Evolutionary conservation across 176 grass and related monocot species (phyloP).

Genomic region (Phoenix roebelenii): DNA sequence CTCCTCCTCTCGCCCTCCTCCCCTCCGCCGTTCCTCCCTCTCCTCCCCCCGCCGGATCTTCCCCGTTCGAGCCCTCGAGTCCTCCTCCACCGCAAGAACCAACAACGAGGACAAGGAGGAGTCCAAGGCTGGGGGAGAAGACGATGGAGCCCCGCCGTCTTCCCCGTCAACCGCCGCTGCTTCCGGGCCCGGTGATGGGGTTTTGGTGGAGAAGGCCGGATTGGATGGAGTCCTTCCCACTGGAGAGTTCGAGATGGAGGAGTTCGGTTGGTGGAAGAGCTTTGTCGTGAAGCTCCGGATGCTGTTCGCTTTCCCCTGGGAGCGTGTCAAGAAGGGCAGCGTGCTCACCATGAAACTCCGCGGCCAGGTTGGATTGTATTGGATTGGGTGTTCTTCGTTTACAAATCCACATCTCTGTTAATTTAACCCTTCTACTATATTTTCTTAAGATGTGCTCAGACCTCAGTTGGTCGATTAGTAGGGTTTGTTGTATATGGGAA

Average conservation of each 20-base stretch:
- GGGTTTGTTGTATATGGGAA: too few species aligned
- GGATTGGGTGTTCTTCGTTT: too few species aligned
- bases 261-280: constrained; percentile 36
- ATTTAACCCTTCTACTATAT: too few species aligned
- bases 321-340: constrained; percentile 67
- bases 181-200: constrained; percentile 13
- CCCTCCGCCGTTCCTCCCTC: neutral
- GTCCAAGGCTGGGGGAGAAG: neutral
- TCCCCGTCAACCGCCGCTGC: constrained; percentile 9
- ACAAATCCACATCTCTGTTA: too few species aligned
- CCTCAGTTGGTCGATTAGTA: too few species aligned
- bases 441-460: too few species aligned
- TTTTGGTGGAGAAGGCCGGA: constrained; percentile 23
- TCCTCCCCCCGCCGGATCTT: neutral
- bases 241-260: constrained; percentile 73
- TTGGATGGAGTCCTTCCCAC: constrained; percentile 29
- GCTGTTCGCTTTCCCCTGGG: constrained; percentile 62
- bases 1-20: neutral
- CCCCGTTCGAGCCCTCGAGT: constrained; percentile 4
- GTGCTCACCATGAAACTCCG: constrained; percentile 77
- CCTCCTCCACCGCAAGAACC: neutral
- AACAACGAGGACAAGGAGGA: too few species aligned
- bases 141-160: neutral
- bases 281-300: constrained; percentile 28
- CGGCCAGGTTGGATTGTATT: constrained; percentile 38